Evolutionary conservation across 1,139 yeast genomes (phyloP).

Genomic region (Kurtzmaniella quercitrusa): DNA sequence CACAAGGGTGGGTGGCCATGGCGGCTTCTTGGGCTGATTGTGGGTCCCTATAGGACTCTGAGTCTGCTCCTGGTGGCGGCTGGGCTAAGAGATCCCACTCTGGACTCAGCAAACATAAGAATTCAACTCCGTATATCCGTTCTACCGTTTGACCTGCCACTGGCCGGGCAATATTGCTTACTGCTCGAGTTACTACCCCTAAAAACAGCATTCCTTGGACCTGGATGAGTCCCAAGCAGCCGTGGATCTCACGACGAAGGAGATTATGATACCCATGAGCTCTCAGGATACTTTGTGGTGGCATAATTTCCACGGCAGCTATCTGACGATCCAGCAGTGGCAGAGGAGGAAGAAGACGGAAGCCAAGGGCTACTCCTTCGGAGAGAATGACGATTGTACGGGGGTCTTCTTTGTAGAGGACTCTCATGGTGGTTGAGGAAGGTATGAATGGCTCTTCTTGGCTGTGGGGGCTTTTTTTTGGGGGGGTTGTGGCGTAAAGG

Average conservation of each 20-base stretch:
- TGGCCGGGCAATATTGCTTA: conserved; percentile 78
- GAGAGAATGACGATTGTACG: conserved; percentile 54
- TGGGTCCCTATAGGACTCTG: conserved; percentile 14
- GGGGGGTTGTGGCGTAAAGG: too few species aligned
- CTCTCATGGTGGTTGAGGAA: conserved; percentile 31
- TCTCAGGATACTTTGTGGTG: conserved; percentile 34
- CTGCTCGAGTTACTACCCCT: conserved; percentile 73
- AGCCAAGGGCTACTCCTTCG: conserved; percentile 45
- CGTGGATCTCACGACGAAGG: conserved; percentile 57
- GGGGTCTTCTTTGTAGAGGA: conserved; percentile 47
- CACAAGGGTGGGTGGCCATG: conserved; percentile 63
- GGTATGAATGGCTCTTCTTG: too few species aligned
- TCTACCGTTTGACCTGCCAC: conserved; percentile 75
- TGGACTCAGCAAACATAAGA: conserved; percentile 64
- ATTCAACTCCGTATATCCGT: conserved; percentile 79
- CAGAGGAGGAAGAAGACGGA: conserved; percentile 29
- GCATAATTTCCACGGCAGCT: conserved; percentile 51
- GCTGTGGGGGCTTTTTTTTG: too few species aligned
- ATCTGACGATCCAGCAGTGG: conserved; percentile 18
- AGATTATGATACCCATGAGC: conserved; percentile 45
- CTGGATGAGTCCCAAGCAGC: conserved; percentile 81
- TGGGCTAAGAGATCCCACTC: conserved; percentile 77
- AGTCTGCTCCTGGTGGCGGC: conserved; percentile 36
- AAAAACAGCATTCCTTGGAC: conserved; percentile 65
- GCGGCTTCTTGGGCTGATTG: conserved; percentile 12